Evolutionary conservation across 805 yeast species (phyloP).

Genomic region (Cyberlindnera mrakii): DNA sequence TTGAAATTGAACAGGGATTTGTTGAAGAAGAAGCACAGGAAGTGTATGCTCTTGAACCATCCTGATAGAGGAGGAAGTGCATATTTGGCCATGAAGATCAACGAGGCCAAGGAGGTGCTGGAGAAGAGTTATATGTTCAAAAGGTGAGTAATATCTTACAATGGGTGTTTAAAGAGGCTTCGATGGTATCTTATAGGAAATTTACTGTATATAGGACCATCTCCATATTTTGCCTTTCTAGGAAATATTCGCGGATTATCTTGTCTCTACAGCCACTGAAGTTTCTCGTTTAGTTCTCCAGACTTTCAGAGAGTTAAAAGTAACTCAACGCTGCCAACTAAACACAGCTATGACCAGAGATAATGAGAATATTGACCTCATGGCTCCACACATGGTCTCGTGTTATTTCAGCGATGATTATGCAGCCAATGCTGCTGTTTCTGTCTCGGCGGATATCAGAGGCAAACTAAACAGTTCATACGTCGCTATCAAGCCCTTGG

Average conservation of each 20-base stretch:
- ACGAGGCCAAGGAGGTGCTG: slow-evolving; percentile 76
- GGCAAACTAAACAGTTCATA: not conserved
- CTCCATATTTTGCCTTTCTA: too few species aligned
- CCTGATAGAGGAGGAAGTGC: slow-evolving; percentile 90
- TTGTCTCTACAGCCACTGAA: too few species aligned
- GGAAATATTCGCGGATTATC: too few species aligned
- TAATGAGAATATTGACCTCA: not conserved
- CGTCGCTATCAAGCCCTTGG: slow-evolving; percentile 17
- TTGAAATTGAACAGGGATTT: slow-evolving; percentile 38
- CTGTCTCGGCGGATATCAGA: slow-evolving; percentile 5
- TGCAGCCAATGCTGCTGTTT: slow-evolving; percentile 1
- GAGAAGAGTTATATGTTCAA: slow-evolving; percentile 52
- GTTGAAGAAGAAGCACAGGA: slow-evolving; percentile 67
- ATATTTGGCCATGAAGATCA: slow-evolving; percentile 74
- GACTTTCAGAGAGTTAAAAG: too few species aligned
- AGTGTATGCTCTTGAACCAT: slow-evolving; percentile 74
- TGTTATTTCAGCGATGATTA: slow-evolving; percentile 8
- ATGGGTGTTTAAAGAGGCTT: not conserved
- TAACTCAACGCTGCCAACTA: too few species aligned
- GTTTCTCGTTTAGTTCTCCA: too few species aligned
- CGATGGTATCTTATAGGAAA: not conserved
- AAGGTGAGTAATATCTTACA: not conserved
- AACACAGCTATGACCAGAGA: not conserved
- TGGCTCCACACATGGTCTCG: not conserved
- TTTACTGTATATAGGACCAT: too few species aligned